A percentile compares a stretch with the other conserved stretches of the same genome.
These are phyloP conservation scores for Irpex sp. DNA, from an alignment of 1,284 basidiomycete genomes.

Conservation along the genomic window DNA sequence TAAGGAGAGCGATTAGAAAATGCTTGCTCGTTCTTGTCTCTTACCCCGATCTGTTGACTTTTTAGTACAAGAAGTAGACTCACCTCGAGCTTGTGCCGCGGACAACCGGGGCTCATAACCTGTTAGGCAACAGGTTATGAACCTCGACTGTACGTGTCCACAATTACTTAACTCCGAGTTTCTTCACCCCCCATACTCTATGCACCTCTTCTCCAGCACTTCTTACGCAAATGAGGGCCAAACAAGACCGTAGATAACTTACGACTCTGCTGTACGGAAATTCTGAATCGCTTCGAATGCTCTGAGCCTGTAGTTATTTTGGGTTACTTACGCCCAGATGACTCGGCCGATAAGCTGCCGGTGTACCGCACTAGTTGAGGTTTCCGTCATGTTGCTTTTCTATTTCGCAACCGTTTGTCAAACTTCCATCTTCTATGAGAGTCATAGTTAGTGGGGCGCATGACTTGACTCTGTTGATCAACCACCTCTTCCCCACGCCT, in stretches of 20 bases:
- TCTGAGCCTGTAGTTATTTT: not conserved
- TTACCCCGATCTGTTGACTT: not conserved
- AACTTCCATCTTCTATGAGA: not conserved
- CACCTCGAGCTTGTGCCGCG: not conserved
- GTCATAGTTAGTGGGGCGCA: not conserved
- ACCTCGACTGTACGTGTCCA: constrained; percentile 2
- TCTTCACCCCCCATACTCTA: too few species aligned
- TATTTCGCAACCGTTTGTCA: not conserved
- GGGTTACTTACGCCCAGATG: not conserved
- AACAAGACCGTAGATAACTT: too few species aligned
- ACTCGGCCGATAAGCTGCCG: not conserved
- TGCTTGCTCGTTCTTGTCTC: not conserved
- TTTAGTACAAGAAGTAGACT: not conserved
- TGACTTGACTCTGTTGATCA: not conserved
- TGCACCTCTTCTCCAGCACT: too few species aligned
- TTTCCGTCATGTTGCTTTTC: not conserved
- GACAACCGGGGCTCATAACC: constrained; percentile 12
- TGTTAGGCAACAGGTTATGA: constrained; percentile 8
- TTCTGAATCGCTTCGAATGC: too few species aligned
- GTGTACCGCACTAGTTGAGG: not conserved
- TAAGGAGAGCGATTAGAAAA: not conserved
- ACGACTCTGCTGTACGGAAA: too few species aligned
- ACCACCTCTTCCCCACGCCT: not conserved
- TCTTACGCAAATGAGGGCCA: too few species aligned
- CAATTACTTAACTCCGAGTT: not conserved